phyloP scores from a whole-genome alignment of 2,329 filamentous ascomycete genomes.

The Botryotinia calthae region DNA sequence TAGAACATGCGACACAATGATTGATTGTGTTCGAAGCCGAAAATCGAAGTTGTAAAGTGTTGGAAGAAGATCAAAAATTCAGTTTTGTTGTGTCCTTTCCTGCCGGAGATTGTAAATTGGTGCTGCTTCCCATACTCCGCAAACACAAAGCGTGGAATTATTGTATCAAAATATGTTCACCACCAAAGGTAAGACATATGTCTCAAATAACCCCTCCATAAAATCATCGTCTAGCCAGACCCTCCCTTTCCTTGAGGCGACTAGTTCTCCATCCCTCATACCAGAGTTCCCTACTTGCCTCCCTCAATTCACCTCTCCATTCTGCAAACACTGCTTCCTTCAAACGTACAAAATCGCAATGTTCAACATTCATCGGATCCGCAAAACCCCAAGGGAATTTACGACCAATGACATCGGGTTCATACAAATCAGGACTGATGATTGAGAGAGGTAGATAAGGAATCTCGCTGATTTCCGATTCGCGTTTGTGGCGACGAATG shows the following conservation, averaged over 20 bases:
- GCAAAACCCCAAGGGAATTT: constrained; percentile 97
- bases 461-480: constrained; percentile 48
- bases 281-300: constrained; percentile 88
- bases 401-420: constrained; percentile 74
- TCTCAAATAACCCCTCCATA: not conserved
- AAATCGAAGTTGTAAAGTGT: not conserved
- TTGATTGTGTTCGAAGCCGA: not conserved
- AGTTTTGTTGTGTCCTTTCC: not conserved
- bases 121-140: not conserved
- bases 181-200: constrained; percentile 8
- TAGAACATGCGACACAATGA: not conserved
- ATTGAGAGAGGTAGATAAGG: constrained; percentile 87
- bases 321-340: constrained; percentile 91
- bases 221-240: constrained; percentile 31
- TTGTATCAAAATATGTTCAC: not conserved
- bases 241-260: constrained; percentile 46
- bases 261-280: constrained; percentile 92
- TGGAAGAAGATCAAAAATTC: constrained; percentile 2
- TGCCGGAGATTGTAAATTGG: not conserved
- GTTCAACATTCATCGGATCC: constrained; percentile 83
- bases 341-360: constrained; percentile 90
- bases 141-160: not conserved
- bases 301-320: constrained; percentile 87
- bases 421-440: constrained; percentile 90
- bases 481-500: constrained; percentile 40